Evolutionary conservation across 805 yeast genomes (phyloP).

Genomic region (Nakazawaea molendinolei): DNA sequence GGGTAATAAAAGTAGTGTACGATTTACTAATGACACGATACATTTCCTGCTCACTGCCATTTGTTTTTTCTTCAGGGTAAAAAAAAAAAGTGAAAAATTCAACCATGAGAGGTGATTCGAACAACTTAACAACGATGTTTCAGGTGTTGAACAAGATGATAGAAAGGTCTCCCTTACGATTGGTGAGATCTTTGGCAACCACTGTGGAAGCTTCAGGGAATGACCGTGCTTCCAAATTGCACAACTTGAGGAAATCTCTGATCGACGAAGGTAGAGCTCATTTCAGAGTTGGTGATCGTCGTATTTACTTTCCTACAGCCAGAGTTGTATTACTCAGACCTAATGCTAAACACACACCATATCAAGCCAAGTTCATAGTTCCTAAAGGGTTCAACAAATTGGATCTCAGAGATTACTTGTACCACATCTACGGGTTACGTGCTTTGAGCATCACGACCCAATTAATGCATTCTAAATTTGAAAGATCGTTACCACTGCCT

Average conservation of each 20-base stretch:
- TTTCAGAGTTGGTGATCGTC: slow-evolving; percentile 72
- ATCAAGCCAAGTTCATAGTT: slow-evolving; percentile 92
- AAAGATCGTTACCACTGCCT: slow-evolving; percentile 45
- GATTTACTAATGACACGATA: slow-evolving; percentile 4
- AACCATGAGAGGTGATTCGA: not conserved
- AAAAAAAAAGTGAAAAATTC: not conserved
- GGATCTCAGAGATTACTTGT: slow-evolving; percentile 90
- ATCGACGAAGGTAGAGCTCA: slow-evolving; percentile 65
- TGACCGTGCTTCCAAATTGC: slow-evolving; percentile 4
- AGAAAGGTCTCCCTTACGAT: slow-evolving; percentile 16
- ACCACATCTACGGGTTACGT: slow-evolving; percentile 82
- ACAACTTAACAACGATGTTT: not conserved
- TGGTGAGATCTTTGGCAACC: slow-evolving; percentile 25
- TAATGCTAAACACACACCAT: slow-evolving; percentile 94
- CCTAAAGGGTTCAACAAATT: slow-evolving; percentile 91
- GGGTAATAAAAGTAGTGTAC: slow-evolving; percentile 23
- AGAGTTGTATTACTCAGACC: slow-evolving; percentile 77
- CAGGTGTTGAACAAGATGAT: slow-evolving; percentile 16
- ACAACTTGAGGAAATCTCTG: slow-evolving; percentile 37
- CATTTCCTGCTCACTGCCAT: slow-evolving; percentile 2
- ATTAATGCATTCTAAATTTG: slow-evolving; percentile 64
- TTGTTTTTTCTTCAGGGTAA: not conserved
- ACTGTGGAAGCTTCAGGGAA: slow-evolving; percentile 16
- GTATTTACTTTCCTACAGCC: slow-evolving; percentile 81
- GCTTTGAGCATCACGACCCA: slow-evolving; percentile 87